phyloP scores from a whole-genome alignment of 2,329 filamentous ascomycete species.

The Parascedosporium putredinis region DNA sequence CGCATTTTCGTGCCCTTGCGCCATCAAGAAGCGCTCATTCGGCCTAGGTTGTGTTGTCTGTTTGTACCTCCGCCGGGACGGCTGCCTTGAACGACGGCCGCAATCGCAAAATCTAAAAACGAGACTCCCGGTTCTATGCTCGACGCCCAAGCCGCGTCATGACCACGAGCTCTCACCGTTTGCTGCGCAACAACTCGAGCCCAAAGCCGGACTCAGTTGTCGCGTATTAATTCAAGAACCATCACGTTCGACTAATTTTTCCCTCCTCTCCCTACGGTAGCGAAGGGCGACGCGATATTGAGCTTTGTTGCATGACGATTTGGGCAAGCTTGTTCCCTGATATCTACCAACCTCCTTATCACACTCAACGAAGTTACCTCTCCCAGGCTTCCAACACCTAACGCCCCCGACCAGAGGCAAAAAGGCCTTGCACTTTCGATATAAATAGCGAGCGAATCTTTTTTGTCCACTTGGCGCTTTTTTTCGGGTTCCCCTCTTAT shows the following conservation, averaged over 20 bases:
- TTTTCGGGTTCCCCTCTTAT: too few species aligned
- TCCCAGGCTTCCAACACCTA: too few species aligned
- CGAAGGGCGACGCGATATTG: background rate
- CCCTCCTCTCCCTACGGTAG: background rate
- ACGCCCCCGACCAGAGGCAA: too few species aligned
- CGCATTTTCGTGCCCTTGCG: too few species aligned
- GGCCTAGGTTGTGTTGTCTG: background rate
- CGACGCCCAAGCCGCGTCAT: constrained; percentile 7
- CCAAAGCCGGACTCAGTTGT: background rate
- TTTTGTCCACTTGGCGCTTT: too few species aligned
- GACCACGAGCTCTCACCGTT: constrained; percentile 5
- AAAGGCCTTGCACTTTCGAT: too few species aligned
- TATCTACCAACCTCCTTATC: too few species aligned
- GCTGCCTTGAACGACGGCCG: background rate
- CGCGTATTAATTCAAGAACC: background rate
- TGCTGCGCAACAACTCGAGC: constrained; percentile 2
- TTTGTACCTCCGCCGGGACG: too few species aligned
- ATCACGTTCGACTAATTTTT: constrained; percentile 2
- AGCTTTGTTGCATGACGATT: background rate
- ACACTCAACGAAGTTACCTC: too few species aligned
- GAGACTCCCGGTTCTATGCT: background rate
- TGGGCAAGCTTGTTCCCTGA: too few species aligned
- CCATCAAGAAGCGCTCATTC: background rate
- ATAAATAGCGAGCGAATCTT: too few species aligned
- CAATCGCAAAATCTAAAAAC: constrained; percentile 1